Evolutionary conservation across 73 alveolate genomes (phyloP).

Genomic region (Paramecium sexaurelia): DNA sequence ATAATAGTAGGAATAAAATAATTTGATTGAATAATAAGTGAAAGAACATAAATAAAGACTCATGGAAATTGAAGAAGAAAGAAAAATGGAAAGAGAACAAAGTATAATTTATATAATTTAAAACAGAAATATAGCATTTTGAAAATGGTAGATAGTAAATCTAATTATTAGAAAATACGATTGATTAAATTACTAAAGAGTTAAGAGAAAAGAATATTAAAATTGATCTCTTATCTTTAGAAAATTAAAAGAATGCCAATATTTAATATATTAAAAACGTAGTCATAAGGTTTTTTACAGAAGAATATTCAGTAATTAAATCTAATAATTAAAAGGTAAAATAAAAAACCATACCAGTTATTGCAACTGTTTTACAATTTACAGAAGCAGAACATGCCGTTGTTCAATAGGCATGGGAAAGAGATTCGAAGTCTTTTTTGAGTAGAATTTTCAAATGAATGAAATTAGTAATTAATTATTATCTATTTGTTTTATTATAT

Average conservation of each 20-base stretch:
- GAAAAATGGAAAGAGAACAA: constrained; percentile 26
- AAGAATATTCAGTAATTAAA: constrained; percentile 8
- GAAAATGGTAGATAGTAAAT: constrained; percentile 58
- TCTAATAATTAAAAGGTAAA: background rate
- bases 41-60: constrained; percentile 2
- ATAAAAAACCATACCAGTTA: constrained; percentile 47
- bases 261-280: constrained; percentile 19
- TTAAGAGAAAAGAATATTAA: constrained; percentile 14
- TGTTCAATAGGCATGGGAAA: constrained; percentile 24
- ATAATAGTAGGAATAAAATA: background rate
- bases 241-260: constrained; percentile 30
- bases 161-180: background rate
- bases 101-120: background rate
- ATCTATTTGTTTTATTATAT: background rate
- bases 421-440: background rate
- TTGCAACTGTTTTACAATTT: constrained; percentile 39
- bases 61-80: constrained; percentile 12
- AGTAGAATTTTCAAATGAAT: constrained; percentile 31
- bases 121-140: constrained; percentile 28
- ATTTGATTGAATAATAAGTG: background rate
- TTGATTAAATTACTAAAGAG: background rate
- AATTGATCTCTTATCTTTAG: background rate
- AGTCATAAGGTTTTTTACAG: constrained; percentile 15
- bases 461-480: background rate
- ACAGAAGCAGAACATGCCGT: constrained; percentile 24